Conservation (phyloP, 768 basidiomycete genomes). For the Suillus brevipes region DNA sequence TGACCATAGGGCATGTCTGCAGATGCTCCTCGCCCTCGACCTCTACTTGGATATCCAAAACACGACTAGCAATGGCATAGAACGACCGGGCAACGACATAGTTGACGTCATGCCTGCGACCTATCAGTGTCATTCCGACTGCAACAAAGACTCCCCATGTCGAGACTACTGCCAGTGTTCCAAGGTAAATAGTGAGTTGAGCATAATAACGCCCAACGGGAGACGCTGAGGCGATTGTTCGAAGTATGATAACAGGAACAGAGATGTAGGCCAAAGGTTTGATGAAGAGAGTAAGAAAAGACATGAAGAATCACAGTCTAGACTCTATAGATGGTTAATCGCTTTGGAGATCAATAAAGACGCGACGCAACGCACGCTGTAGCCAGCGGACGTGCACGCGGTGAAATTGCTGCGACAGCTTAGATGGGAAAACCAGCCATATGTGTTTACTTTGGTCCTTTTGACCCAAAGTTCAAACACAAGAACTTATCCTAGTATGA, state of each 20-base stretch:
- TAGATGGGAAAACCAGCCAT: slow-evolving; percentile 29
- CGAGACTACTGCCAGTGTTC: slow-evolving; percentile 67
- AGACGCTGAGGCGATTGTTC: slow-evolving; percentile 55
- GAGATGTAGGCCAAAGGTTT: slow-evolving; percentile 78
- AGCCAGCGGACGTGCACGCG: slow-evolving; percentile 23
- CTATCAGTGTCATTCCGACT: slow-evolving; percentile 62
- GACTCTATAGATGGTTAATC: slow-evolving; percentile 16
- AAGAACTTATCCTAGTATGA: not conserved
- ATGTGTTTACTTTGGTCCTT: slow-evolving; percentile 8
- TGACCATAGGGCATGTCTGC: slow-evolving; percentile 64
- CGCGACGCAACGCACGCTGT: slow-evolving; percentile 24
- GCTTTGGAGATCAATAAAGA: slow-evolving; percentile 15
- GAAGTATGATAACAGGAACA: slow-evolving; percentile 66
- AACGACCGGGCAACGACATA: slow-evolving; percentile 82
- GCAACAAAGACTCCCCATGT: slow-evolving; percentile 72
- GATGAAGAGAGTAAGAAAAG: slow-evolving; percentile 56
- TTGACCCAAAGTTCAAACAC: slow-evolving; percentile 3
- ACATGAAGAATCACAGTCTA: slow-evolving; percentile 45
- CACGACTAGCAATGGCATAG: slow-evolving; percentile 63
- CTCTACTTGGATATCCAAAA: slow-evolving; percentile 66
- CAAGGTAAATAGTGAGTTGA: slow-evolving; percentile 69
- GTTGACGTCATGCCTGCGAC: slow-evolving; percentile 78
- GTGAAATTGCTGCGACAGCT: slow-evolving; percentile 17
- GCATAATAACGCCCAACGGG: slow-evolving; percentile 70
- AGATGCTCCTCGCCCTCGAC: slow-evolving; percentile 89